phyloP scores from a whole-genome alignment of 2,329 filamentous ascomycete genomes.

The Trichophyton schoenleinii region DNA sequence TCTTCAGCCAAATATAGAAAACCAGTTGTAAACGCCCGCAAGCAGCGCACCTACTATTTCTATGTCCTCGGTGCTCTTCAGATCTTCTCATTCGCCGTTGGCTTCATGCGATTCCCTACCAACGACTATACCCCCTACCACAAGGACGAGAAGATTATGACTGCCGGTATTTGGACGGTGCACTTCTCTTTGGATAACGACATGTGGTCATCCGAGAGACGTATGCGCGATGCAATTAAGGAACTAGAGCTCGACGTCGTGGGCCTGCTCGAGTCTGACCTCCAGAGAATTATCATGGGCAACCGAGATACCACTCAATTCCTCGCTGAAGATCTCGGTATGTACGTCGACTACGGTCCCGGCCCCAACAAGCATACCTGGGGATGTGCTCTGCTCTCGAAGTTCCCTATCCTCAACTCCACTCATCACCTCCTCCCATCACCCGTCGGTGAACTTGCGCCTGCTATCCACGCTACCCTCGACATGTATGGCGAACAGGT shows the following conservation, averaged over 20 bases:
- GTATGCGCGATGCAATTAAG: conserved; percentile 80
- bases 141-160: conserved; percentile 71
- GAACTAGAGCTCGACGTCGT: conserved; percentile 96
- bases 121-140: conserved; percentile 91
- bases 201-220: conserved; percentile 95
- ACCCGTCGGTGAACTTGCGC: conserved; percentile 86
- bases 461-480: conserved; percentile 91
- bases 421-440: conserved; percentile 91
- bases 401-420: conserved; percentile 94
- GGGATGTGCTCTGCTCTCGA: conserved; percentile 84
- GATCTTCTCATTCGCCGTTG: conserved; percentile 63
- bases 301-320: conserved; percentile 94
- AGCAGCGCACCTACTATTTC: conserved; percentile 53
- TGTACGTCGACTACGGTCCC: conserved; percentile 96
- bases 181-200: conserved; percentile 97
- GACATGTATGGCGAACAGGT: conserved; percentile 82
- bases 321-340: conserved; percentile 88
- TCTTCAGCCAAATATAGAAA: conserved; percentile 26
- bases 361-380: conserved; percentile 99
- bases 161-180: conserved; percentile 96
- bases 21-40: conserved; percentile 29
- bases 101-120: conserved; percentile 81
- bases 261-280: conserved; percentile 83
- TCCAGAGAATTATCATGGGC: conserved; percentile 98
- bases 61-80: conserved; percentile 66